Conservation (phyloP, 352 stramenopile genomes). For the Phytophthora brassicae region DNA sequence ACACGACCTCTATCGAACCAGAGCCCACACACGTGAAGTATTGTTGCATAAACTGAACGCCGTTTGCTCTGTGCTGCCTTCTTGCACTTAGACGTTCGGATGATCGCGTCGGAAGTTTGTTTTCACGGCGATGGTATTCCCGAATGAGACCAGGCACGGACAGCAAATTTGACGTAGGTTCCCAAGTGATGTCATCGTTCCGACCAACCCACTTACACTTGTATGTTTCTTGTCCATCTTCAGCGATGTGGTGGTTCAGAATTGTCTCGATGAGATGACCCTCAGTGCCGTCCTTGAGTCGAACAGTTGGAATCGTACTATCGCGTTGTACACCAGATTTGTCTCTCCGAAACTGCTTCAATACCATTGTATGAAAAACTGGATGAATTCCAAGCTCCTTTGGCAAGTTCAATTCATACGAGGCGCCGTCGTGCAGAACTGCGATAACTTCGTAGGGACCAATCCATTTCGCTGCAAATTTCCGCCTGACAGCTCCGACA, state of each 20-base stretch:
- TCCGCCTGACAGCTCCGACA: background rate
- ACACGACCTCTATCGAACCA: too few relatives aligned
- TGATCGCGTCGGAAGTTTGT: too few relatives aligned
- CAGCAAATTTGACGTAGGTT: slow-evolving; percentile 1
- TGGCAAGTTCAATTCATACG: background rate
- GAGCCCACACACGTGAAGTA: too few relatives aligned
- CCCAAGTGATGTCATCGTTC: slow-evolving; percentile 5
- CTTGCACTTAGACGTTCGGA: too few relatives aligned
- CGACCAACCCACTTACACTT: slow-evolving; percentile 10
- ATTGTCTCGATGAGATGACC: background rate
- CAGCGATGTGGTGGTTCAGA: background rate
- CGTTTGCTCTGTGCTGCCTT: too few relatives aligned
- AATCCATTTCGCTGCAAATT: background rate
- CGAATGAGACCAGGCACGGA: slow-evolving; percentile 9
- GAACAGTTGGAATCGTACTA: background rate
- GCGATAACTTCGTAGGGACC: slow-evolving; percentile 2
- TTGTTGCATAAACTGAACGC: too few relatives aligned
- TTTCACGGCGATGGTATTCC: too few relatives aligned
- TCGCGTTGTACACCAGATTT: background rate
- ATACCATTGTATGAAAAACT: background rate
- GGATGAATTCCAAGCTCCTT: background rate
- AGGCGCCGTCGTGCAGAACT: background rate
- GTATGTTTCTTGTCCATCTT: background rate
- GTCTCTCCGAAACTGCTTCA: background rate
- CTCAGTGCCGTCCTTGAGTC: slow-evolving; percentile 4